These are phyloP conservation scores for Tricholoma hemisulphureum DNA, from an alignment of 768 basidiomycete species.

Conservation along the genomic window DNA sequence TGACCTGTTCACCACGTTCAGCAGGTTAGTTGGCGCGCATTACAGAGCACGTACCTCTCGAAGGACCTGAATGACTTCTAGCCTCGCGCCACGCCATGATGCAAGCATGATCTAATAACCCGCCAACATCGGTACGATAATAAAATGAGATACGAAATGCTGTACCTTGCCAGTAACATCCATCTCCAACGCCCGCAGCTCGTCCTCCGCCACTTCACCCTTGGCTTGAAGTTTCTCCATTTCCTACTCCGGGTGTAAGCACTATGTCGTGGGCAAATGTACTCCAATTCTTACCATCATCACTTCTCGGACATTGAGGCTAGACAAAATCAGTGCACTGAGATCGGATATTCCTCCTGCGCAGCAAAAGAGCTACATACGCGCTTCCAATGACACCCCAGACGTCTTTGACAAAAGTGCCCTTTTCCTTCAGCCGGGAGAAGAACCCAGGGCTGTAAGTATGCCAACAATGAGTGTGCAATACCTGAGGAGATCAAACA, in stretches of 20 bases:
- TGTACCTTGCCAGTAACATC: constrained; percentile 88
- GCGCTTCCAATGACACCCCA: constrained; percentile 97
- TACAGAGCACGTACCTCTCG: constrained; percentile 49
- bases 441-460: constrained; percentile 77
- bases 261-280: background rate
- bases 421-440: constrained; percentile 92
- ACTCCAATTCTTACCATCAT: constrained; percentile 49
- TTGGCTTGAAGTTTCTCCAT: constrained; percentile 89
- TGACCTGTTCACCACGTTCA: constrained; percentile 48
- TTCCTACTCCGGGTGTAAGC: constrained; percentile 41
- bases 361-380: constrained; percentile 44
- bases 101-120: constrained; percentile 78
- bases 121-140: background rate
- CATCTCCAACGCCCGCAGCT: constrained; percentile 82
- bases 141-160: background rate
- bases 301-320: constrained; percentile 71
- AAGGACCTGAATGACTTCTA: constrained; percentile 91
- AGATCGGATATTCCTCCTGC: constrained; percentile 4
- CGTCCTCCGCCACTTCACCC: constrained; percentile 85
- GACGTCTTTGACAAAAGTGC: constrained; percentile 88
- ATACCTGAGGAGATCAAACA: constrained; percentile 1
- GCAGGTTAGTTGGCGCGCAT: background rate
- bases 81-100: constrained; percentile 95
- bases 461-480: constrained; percentile 1
- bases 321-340: constrained; percentile 23